These are phyloP conservation scores for Favolaschia claudopus DNA, from an alignment of 768 basidiomycete genomes.

Conservation along the genomic window DNA sequence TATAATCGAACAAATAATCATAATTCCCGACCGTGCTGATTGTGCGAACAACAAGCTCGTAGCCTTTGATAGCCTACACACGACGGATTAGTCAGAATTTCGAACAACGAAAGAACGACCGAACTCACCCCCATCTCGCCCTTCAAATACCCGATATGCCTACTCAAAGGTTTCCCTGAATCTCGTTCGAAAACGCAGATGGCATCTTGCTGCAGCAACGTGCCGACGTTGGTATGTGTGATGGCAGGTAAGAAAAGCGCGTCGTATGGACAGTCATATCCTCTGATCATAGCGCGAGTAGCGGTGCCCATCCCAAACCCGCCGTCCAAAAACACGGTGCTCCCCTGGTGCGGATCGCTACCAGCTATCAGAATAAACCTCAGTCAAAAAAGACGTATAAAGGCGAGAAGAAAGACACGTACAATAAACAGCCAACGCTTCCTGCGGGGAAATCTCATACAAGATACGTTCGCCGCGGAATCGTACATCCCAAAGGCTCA, in stretches of 20 bases:
- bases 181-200: conserved; percentile 75
- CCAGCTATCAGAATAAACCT: conserved; percentile 55
- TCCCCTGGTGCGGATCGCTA: conserved; percentile 66
- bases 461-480: conserved; percentile 67
- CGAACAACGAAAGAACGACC: not conserved
- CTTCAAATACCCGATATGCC: conserved; percentile 61
- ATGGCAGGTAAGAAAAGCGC: conserved; percentile 67
- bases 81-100: not conserved
- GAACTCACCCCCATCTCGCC: conserved; percentile 57
- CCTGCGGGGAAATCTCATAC: conserved; percentile 69
- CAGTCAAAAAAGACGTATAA: not conserved
- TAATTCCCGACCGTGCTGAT: conserved; percentile 72
- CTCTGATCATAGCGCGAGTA: conserved; percentile 68
- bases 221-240: conserved; percentile 54
- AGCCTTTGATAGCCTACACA: conserved; percentile 60
- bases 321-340: conserved; percentile 69
- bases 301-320: conserved; percentile 68
- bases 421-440: conserved; percentile 70
- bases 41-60: conserved; percentile 62
- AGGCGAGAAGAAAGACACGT: not conserved
- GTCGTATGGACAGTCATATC: conserved; percentile 73
- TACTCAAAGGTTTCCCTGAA: conserved; percentile 59
- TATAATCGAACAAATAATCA: conserved; percentile 65
- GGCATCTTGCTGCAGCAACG: conserved; percentile 54
- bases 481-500: conserved; percentile 65